Percentiles rank a stretch among this genome's conserved stretches.
Evolutionary conservation across 164 flowering plant species (phyloP).

Genomic region (Chloranthus sessilifolius): DNA sequence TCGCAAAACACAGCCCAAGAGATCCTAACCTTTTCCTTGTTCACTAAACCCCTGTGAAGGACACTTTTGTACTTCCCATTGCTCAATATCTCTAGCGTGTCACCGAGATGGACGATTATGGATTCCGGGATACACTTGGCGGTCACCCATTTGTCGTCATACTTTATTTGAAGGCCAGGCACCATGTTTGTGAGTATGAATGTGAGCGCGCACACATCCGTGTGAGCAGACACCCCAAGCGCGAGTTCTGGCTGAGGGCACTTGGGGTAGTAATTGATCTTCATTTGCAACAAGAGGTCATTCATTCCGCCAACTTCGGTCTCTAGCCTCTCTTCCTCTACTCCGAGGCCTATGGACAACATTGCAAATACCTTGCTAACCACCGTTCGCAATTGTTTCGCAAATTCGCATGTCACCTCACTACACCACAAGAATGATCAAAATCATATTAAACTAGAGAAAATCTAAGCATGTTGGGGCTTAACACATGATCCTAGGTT

Average conservation of each 20-base stretch:
- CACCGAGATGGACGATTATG: constrained; percentile 83
- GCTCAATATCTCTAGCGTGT: constrained; percentile 82
- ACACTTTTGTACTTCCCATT: constrained; percentile 88
- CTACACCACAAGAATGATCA: constrained; percentile 24
- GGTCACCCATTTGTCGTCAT: constrained; percentile 72
- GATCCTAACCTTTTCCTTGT: constrained; percentile 89
- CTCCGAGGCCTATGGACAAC: constrained; percentile 63
- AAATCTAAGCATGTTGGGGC: too few species aligned
- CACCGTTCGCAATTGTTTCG: constrained; percentile 50
- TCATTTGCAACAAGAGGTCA: constrained; percentile 70
- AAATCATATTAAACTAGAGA: too few species aligned
- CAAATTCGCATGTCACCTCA: constrained; percentile 59
- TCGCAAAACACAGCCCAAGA: constrained; percentile 97
- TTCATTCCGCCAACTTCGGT: constrained; percentile 77
- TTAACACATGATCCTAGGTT: too few species aligned
- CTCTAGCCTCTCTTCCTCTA: constrained; percentile 77
- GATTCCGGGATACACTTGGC: constrained; percentile 90
- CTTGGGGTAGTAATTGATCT: constrained; percentile 93
- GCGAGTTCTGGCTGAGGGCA: constrained; percentile 97
- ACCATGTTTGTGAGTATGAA: constrained; percentile 98
- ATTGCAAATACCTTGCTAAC: constrained; percentile 46
- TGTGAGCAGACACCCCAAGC: constrained; percentile 92
- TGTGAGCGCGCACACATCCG: constrained; percentile 80
- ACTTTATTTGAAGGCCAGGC: constrained; percentile 78
- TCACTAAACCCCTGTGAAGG: constrained; percentile 88